Percentiles rank a stretch among this genome's conserved stretches.
phyloP scores from a whole-genome alignment of 176 grass and related monocot species.

The Miscanthus lutarioriparius region DNA sequence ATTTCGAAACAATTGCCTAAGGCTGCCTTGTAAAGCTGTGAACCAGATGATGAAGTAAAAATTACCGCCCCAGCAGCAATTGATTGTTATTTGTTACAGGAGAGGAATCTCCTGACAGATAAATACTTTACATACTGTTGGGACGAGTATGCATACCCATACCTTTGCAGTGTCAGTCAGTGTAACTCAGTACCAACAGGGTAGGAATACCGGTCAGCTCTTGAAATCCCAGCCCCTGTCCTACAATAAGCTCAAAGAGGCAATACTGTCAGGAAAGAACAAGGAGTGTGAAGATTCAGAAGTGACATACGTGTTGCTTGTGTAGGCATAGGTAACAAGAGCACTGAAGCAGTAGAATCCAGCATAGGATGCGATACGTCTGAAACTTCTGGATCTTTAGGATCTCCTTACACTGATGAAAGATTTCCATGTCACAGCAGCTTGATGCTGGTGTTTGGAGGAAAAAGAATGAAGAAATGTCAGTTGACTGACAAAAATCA shows the following conservation, averaged over 20 bases:
- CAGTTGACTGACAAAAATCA: too few species aligned
- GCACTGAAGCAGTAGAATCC: too few species aligned
- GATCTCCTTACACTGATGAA: too few species aligned
- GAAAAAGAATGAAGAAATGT: too few species aligned
- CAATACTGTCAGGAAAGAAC: not conserved
- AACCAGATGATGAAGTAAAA: conserved; percentile 19
- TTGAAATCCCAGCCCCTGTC: conserved; percentile 73
- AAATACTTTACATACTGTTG: not conserved
- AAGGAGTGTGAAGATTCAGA: too few species aligned
- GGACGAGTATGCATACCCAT: too few species aligned
- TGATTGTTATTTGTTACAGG: not conserved
- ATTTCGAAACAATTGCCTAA: conserved; percentile 89
- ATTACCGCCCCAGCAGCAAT: not conserved
- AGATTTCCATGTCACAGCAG: too few species aligned
- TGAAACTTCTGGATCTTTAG: too few species aligned
- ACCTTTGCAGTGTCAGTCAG: conserved; percentile 56
- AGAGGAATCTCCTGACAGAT: not conserved
- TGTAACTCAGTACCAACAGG: conserved; percentile 60
- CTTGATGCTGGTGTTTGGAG: too few species aligned
- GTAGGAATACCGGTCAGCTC: conserved; percentile 68
- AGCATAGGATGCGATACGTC: too few species aligned
- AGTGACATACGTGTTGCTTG: too few species aligned
- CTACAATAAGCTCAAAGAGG: conserved; percentile 26
- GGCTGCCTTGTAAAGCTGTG: conserved; percentile 78
- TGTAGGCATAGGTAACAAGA: too few species aligned